Evolutionary conservation across 345 rosid species (phyloP).

Genomic region (Angophora floribunda): DNA sequence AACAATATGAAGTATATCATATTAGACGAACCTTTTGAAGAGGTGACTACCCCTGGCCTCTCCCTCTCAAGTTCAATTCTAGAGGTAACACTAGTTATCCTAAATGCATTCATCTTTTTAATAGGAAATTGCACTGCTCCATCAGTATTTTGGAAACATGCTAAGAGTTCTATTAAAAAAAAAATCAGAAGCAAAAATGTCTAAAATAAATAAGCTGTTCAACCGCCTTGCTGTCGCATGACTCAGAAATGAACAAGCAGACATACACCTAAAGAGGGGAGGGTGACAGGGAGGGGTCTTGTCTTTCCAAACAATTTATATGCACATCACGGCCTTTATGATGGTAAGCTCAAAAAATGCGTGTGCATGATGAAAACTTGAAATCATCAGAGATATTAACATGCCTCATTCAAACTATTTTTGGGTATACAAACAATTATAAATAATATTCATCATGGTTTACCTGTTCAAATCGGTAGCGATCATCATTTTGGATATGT

Average conservation of each 20-base stretch:
- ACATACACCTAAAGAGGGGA: background rate
- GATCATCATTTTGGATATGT: slow-evolving; percentile 54
- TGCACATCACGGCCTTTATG: background rate
- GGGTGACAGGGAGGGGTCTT: background rate
- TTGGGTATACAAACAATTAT: background rate
- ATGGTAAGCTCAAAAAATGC: background rate
- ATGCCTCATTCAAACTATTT: background rate
- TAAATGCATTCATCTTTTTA: background rate
- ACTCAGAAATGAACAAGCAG: background rate
- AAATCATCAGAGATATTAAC: background rate
- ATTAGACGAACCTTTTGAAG: background rate
- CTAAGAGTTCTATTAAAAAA: background rate
- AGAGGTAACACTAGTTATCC: background rate
- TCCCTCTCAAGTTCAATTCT: background rate
- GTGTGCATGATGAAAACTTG: background rate
- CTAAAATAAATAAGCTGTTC: background rate
- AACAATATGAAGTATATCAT: background rate
- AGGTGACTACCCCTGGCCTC: background rate
- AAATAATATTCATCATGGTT: background rate
- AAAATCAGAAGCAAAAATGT: background rate
- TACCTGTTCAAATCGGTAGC: slow-evolving; percentile 93
- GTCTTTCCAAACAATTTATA: background rate
- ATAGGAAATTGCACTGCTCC: background rate
- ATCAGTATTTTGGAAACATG: background rate
- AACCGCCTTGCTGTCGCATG: background rate